Evolutionary conservation across 2,329 filamentous ascomycete species (phyloP).

Genomic region (Rutstroemia sydowiana): DNA sequence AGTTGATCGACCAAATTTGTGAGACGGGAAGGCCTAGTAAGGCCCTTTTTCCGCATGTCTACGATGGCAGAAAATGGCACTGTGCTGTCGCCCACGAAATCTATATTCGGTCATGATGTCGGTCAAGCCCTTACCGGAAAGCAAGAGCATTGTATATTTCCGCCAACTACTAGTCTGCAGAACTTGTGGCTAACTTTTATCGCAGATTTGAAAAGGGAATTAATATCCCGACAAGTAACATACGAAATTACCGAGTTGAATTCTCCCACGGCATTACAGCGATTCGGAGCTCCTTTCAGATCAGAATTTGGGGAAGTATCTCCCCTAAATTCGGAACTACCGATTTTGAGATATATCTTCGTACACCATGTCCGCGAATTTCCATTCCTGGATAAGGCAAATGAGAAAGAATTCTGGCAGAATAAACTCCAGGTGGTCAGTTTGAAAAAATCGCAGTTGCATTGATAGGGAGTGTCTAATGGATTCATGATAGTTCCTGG

Average conservation of each 20-base stretch:
- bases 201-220: slow-evolving; percentile 87
- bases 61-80: slow-evolving; percentile 18
- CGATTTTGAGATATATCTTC: slow-evolving; percentile 92
- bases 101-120: slow-evolving; percentile 7
- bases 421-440: slow-evolving; percentile 89
- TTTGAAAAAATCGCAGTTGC: slow-evolving; percentile 23
- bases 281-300: slow-evolving; percentile 92
- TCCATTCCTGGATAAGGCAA: slow-evolving; percentile 91
- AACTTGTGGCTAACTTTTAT: neutral
- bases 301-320: slow-evolving; percentile 89
- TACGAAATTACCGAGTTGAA: slow-evolving; percentile 90
- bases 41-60: neutral
- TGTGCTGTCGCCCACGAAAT: slow-evolving; percentile 3
- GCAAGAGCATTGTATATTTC: slow-evolving; percentile 83
- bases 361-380: slow-evolving; percentile 97
- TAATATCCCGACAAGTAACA: slow-evolving; percentile 82
- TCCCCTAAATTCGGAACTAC: slow-evolving; percentile 87
- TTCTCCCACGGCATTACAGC: slow-evolving; percentile 85
- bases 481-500: slow-evolving; percentile 62
- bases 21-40: neutral
- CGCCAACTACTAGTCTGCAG: slow-evolving; percentile 2
- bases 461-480: neutral
- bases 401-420: slow-evolving; percentile 99
- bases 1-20: neutral
- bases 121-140: slow-evolving; percentile 68